phyloP scores from a whole-genome alignment of 2,329 filamentous ascomycete species.

The Xylariomycetidae sp. region DNA sequence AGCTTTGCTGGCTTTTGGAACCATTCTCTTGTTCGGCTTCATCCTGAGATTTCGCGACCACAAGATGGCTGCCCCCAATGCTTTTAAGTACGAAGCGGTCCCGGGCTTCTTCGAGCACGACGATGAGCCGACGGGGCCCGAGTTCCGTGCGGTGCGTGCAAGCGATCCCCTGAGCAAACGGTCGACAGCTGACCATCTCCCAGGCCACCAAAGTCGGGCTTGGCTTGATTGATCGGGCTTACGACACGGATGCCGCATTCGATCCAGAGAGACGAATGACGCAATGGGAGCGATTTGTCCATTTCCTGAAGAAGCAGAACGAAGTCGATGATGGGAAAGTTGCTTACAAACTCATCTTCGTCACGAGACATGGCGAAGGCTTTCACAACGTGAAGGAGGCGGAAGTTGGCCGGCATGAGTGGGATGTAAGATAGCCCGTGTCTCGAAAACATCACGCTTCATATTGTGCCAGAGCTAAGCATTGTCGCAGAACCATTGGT shows the following conservation, averaged over 20 bases:
- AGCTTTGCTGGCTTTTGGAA: too few species aligned
- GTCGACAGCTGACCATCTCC: neutral
- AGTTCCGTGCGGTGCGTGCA: constrained; percentile 13
- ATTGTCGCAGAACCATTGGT: constrained; percentile 26
- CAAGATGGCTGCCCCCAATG: constrained; percentile 2
- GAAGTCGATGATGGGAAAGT: constrained; percentile 43
- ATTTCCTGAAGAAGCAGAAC: constrained; percentile 43
- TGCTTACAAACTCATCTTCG: constrained; percentile 28
- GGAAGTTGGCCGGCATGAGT: constrained; percentile 12
- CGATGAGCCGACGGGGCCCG: constrained; percentile 10
- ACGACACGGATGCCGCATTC: constrained; percentile 12
- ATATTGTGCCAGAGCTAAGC: too few species aligned
- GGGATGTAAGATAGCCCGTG: constrained; percentile 10
- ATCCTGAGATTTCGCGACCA: neutral
- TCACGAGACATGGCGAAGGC: constrained; percentile 15
- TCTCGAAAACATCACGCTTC: too few species aligned
- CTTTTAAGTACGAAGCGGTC: constrained; percentile 8
- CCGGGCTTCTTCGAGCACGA: constrained; percentile 13
- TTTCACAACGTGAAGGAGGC: constrained; percentile 16
- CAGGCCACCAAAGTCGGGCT: constrained; percentile 6
- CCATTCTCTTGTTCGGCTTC: too few species aligned
- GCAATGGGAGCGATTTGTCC: constrained; percentile 47
- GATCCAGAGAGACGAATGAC: constrained; percentile 25
- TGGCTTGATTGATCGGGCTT: constrained; percentile 11
- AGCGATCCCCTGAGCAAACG: neutral